Base-by-base conservation (phyloP, 108 stramenopile species). In the Craspedostauros australis region DNA sequence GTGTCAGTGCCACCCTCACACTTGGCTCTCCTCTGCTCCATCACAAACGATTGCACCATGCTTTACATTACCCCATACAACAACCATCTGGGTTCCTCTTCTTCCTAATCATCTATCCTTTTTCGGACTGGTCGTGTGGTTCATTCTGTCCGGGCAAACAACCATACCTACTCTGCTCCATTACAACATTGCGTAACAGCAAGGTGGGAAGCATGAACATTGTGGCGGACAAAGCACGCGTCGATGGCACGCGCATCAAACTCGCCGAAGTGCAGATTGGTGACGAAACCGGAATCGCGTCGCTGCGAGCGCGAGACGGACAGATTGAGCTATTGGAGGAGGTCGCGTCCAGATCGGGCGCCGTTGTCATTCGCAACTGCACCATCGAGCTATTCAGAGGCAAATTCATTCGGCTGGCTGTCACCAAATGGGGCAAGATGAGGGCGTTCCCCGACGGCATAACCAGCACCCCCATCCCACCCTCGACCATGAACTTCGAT, bases 351-450 rank as follows among this genome's bases (percentile, higher is more conserved):
- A 38, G 70, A 33, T 22, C 41, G 15, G 84, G 84, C 27, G 85
- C 89, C 15, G 78, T 82, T 7, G 89, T 91, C 2, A 38, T 91
- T 34, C 60, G 89, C 47, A 91, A 91, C 55, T 75, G 79, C 38
- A 86, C 80, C 0, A 64, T 91, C n/a, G 84, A 91, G 37, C 66
- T 86, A 24, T 86, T 72, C 44, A 84, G 78, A 57, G 84, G 84
- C 22, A 79, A 68, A 48, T 72, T 77, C 63, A 73, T 91, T 50
- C 72, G 89, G 32, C 52, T 91, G 42, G 84, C 82, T 12, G 77
- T 91, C 12, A 86, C 77, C n/a, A 91, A 91, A 54, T 91, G 89
- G 89, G 89, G 89, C 14, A 91, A 91, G 56, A 57, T 91, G 40
- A 62, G 51, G 45, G 66, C 54, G 27, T 91, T 75, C 55, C 84